Conservation (phyloP, 1,284 basidiomycete species). For the Irpex rosettiformis region DNA sequence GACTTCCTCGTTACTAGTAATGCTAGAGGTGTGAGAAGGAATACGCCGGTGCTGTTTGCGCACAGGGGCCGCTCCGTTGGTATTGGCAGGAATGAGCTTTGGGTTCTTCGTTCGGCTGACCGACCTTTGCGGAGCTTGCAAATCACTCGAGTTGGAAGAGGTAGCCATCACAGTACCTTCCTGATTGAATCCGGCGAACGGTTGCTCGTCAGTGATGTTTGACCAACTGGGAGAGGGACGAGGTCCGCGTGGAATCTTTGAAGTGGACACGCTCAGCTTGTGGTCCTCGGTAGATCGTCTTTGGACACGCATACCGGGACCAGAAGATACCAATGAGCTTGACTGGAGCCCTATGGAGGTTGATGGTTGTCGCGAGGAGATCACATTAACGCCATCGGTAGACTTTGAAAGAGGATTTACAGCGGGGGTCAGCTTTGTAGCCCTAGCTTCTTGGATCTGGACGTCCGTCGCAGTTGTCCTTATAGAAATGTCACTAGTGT, state of each 20-base stretch:
- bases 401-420: conserved; percentile 21
- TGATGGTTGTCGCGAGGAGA: conserved; percentile 7
- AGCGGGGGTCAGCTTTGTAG: conserved; percentile 17
- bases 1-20: conserved; percentile 6
- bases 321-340: no score
- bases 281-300: neutral
- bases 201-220: conserved; percentile 3
- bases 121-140: neutral
- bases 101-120: conserved; percentile 11
- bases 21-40: conserved; percentile 6
- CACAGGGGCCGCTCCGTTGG: conserved; percentile 1
- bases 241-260: conserved; percentile 25
- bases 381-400: conserved; percentile 18
- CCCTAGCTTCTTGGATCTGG: conserved; percentile 24
- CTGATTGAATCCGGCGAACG: neutral
- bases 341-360: neutral
- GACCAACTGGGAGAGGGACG: conserved; percentile 17
- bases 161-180: neutral
- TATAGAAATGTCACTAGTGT: conserved; percentile 12
- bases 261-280: neutral
- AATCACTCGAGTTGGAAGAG: neutral
- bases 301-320: neutral
- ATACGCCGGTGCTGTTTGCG: conserved; percentile 8
- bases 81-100: conserved; percentile 5
- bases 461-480: conserved; percentile 21